Evolutionary conservation across 1,139 yeast species (phyloP).

Genomic region (Insectozyma bohioensis): DNA sequence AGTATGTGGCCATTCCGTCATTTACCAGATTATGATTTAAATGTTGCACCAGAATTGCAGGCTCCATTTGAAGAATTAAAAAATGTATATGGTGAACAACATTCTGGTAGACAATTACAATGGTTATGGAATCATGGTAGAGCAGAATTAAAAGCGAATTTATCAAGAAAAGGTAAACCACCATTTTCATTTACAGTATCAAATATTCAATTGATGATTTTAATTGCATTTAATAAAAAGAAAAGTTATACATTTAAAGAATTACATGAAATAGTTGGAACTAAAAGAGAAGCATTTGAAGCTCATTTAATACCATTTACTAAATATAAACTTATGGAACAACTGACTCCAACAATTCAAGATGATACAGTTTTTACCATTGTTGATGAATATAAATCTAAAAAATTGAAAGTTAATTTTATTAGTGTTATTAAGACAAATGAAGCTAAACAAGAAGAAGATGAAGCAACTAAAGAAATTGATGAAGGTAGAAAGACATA

Average conservation of each 20-base stretch:
- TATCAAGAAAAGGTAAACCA: constrained; percentile 78
- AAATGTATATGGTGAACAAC: constrained; percentile 69
- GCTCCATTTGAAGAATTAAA: constrained; percentile 68
- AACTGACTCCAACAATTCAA: constrained; percentile 46
- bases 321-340: constrained; percentile 72
- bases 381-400: constrained; percentile 80
- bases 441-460: constrained; percentile 75
- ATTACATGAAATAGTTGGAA: constrained; percentile 65
- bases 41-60: constrained; percentile 53
- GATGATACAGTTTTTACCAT: constrained; percentile 67
- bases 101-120: constrained; percentile 83
- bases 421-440: constrained; percentile 72
- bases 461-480: constrained; percentile 80
- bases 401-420: constrained; percentile 82
- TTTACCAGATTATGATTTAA: constrained; percentile 41
- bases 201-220: constrained; percentile 81
- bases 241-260: constrained; percentile 61
- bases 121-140: constrained; percentile 97
- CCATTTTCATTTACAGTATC: constrained; percentile 83
- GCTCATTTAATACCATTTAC: constrained; percentile 77
- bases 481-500: constrained; percentile 85
- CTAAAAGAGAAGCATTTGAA: constrained; percentile 64
- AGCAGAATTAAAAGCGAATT: constrained; percentile 89
- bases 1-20: constrained; percentile 84
- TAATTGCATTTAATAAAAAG: constrained; percentile 72